Base-by-base conservation (phyloP, 164 flowering plant genomes). In the Tetrastigma voinierianum region DNA sequence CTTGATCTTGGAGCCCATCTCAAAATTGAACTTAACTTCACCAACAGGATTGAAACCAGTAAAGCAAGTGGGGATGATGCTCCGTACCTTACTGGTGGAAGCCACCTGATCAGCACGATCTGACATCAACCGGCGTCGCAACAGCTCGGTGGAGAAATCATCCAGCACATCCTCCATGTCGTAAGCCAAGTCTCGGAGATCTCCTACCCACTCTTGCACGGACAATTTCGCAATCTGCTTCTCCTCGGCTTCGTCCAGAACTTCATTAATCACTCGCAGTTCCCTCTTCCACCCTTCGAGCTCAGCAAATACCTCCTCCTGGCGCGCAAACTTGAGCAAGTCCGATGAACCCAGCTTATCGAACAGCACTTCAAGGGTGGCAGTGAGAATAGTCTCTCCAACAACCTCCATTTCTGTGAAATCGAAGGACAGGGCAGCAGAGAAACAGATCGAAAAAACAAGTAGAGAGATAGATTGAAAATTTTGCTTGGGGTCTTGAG, bases 221-320 rank as follows among this genome's bases (percentile, higher is more conserved):
- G 19, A 24, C n/a, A 0, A 8, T 14, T 49, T 18, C 0, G 24
- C 2, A 2, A 17, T 47, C 57, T 67, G 63, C 49, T 67, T 58
- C 57, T 58, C 49, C 17, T 67, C 70, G 7, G 70, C 70, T 18
- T 67, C 70, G 3, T 48, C 55, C 3, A 67, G 69, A n/a, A n/a
- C n/a, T n/a, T n/a, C n/a, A n/a, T n/a, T n/a, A n/a, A n/a, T n/a
- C n/a, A n/a, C n/a, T n/a, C n/a, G n/a, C n/a, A n/a, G n/a, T n/a
- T n/a, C n/a, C n/a, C n/a, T n/a, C n/a, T n/a, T n/a, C n/a, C n/a
- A n/a, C n/a, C n/a, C n/a, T n/a, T n/a, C n/a, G n/a, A n/a, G n/a
- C n/a, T n/a, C n/a, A n/a, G n/a, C n/a, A n/a, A n/a, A n/a, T n/a
- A n/a, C n/a, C n/a, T n/a, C n/a, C n/a, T n/a, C n/a, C n/a, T n/a